Conservation (phyloP, 345 rosid genomes). For the Reutealis trisperma region DNA sequence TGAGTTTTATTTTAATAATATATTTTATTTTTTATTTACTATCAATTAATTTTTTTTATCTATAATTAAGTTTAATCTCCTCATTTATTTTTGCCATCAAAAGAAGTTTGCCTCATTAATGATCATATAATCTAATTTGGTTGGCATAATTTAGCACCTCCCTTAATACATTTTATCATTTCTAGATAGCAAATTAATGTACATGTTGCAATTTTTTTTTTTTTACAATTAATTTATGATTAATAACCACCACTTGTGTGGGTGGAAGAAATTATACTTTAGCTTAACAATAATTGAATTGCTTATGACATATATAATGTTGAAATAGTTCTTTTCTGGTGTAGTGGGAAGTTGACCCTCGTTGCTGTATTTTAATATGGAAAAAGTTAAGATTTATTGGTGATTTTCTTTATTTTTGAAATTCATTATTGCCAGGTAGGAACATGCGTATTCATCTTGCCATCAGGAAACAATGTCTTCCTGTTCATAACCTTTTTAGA, state of each 20-base stretch:
- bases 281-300: slow-evolving; percentile 5
- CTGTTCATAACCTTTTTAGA: neutral
- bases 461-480: neutral
- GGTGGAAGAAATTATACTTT: slow-evolving; percentile 8
- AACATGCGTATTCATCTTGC: too few species aligned
- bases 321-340: neutral
- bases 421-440: neutral
- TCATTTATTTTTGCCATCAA: neutral
- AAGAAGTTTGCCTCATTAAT: neutral
- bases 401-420: neutral
- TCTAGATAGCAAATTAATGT: neutral
- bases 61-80: neutral
- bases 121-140: neutral
- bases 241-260: neutral
- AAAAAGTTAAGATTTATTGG: slow-evolving; percentile 11
- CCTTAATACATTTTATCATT: neutral
- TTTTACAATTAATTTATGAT: neutral
- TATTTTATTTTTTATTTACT: too few species aligned
- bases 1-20: too few species aligned
- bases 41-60: neutral
- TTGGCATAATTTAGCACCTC: neutral
- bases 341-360: slow-evolving; percentile 13
- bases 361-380: neutral
- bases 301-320: neutral
- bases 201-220: neutral